Base-by-base conservation (phyloP, 2,329 filamentous ascomycete genomes). In the Exophiala dermatitidis region DNA sequence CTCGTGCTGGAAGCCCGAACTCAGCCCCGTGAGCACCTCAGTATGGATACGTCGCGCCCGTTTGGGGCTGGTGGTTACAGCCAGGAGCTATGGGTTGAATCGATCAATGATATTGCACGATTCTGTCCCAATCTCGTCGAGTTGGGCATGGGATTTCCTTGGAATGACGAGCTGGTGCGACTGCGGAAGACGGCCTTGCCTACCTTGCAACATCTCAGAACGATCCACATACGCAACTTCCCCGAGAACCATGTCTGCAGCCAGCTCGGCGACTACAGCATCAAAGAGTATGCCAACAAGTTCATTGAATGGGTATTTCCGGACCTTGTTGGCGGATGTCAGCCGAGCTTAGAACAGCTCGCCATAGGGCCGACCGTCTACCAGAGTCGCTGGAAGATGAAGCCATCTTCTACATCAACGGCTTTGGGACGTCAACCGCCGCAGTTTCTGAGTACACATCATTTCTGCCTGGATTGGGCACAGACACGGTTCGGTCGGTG, bases 151-250 rank as follows among this genome's bases (percentile, higher is more conserved):
- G 61, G 61, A 12, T 64, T 63, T 34, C 61, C 62, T 6, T 63
- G 62, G 62, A 58, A 58, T 41, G 60, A 63, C 43, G 62, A 63
- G 50, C 55, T 59, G 30, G 51, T 63, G 33, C 50, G 62, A 8
- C 31, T 63, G n/a, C 52, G 59, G 5, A 60, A 54, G 49, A 62
- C 60, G 1, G 49, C 48, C 12, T 52, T 62, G 5, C 62, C 57
- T 2, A 58, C 54, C 3, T 58, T 63, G 19, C 36, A 52, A 32
- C 44, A 53, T 32, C 56, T 63, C 19, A 46, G 48, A 30, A 63
- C 62, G 5, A 62, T 63, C 32, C 62, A 63, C 33, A 60, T 63
- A 32, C 60, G 62, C 26, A 63, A 63, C 43, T 63, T 63, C 47
- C 62, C 62, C 19, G 57, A 62, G 46, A 61, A 55, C 31, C 53